Evolutionary conservation across 495 filamentous ascomycete genomes (phyloP), one percentile per base, ranked within the genome.

Genomic region (Talaromyces ruber): DNA sequence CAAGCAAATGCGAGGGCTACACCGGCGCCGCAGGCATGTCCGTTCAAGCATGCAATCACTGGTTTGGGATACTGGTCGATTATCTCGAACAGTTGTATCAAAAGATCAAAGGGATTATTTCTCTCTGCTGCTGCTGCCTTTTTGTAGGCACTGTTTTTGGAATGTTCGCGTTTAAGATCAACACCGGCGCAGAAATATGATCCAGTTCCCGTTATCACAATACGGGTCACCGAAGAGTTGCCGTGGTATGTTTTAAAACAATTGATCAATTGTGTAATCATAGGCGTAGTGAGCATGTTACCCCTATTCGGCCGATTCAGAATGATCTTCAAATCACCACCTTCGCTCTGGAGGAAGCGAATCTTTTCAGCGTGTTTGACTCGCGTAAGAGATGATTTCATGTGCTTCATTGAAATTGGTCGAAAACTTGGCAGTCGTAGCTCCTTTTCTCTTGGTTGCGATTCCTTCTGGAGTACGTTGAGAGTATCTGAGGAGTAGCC

Each of bases 181-280:
- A 76, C 74, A 14, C 76, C 75, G n/a, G 72, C 74, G 58, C 75
- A 79, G 60, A 79, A 79, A 66, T 69, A 79, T 47, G 64, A 70
- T 0, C 75, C 76, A 7, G 62, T 66, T 0, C 67, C 71, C 0
- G 66, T 71, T 8, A 79, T 63, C 30, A 76, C 59, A 4, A 79
- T 70, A 0, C 71, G 71, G 14, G 70, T 69, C 50, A 70, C 67
- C 0, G 51, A 62, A 1, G 63, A 50, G 39, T 76, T 68, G 0
- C 24, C 55, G 30, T 62, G 65, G 8, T 65, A 66, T 0, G 55
- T 50, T 14, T 64, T 58, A 18, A 76, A 69, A 1, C 65, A 61
- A 0, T 32, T 22, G 3, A 65, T 72, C 6, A 76, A 47, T 24
- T 66, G 67, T 0, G 66, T 28, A 0, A 73, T 64, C 74, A 79